These are phyloP conservation scores for Geotrichum armillariae DNA, from an alignment of 1,139 yeast species.

Conservation along the genomic window DNA sequence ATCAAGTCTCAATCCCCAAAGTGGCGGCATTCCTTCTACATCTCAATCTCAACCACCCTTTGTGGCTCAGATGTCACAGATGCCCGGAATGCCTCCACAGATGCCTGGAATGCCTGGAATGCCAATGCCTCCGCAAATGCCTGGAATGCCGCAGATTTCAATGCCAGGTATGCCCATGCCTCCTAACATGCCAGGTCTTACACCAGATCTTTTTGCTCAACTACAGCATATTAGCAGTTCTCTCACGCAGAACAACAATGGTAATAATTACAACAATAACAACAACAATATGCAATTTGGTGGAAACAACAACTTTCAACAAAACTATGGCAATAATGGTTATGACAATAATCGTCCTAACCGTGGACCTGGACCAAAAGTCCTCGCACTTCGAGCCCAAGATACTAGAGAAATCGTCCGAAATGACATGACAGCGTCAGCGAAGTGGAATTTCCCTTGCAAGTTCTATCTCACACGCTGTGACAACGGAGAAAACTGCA, in stretches of 20 bases:
- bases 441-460: constrained; percentile 26
- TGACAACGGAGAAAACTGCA: constrained; percentile 26
- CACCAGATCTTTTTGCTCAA: constrained; percentile 1
- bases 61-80: background rate
- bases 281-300: constrained; percentile 4
- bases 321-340: background rate
- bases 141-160: background rate
- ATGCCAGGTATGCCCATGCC: constrained; percentile 4
- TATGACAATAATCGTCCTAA: background rate
- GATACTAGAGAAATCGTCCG: constrained; percentile 29
- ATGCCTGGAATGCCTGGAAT: constrained; percentile 4
- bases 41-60: background rate
- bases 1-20: constrained; percentile 1
- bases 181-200: background rate
- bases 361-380: constrained; percentile 6
- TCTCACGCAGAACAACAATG: constrained; percentile 1
- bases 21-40: too few relatives aligned
- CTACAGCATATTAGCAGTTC: background rate
- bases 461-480: constrained; percentile 24
- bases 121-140: too few relatives aligned
- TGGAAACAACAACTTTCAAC: background rate
- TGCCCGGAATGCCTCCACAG: too few relatives aligned
- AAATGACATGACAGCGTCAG: constrained; percentile 22
- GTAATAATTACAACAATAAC: background rate
- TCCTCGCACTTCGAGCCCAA: constrained; percentile 20